Evolutionary conservation across 164 flowering plant genomes (phyloP).

Genomic region (Magnolia officinalis): DNA sequence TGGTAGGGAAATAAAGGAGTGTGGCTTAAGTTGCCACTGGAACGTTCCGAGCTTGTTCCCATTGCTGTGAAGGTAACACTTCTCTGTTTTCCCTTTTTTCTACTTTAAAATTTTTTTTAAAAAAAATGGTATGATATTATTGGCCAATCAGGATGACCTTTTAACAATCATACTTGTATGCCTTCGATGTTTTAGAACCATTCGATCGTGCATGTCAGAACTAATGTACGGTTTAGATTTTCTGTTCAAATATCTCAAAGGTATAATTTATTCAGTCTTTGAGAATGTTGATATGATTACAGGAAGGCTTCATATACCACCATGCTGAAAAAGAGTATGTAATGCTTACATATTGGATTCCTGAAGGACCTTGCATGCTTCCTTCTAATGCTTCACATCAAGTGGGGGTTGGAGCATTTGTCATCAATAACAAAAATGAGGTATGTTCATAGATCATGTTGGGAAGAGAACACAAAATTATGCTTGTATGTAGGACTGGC

Average conservation of each 20-base stretch:
- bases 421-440: conserved; percentile 75
- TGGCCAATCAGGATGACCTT: background rate
- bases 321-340: conserved; percentile 80
- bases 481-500: background rate
- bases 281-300: conserved; percentile 9
- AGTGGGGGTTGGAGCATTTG: conserved; percentile 92
- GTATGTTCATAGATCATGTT: conserved; percentile 23
- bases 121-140: background rate
- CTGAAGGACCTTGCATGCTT: conserved; percentile 75
- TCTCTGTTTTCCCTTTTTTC: background rate
- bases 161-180: no score
- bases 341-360: conserved; percentile 92
- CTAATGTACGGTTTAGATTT: no score
- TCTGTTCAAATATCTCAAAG: no score
- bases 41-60: conserved; percentile 74
- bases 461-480: background rate
- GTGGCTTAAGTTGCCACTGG: conserved; percentile 81
- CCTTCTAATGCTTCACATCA: conserved; percentile 89
- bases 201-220: no score
- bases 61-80: conserved; percentile 65
- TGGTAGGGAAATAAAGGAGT: conserved; percentile 85
- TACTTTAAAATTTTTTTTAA: no score
- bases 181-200: no score
- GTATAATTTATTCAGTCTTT: background rate
- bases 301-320: conserved; percentile 89